Conservation (phyloP, 495 filamentous ascomycete genomes). For the Cercophora samala region DNA sequence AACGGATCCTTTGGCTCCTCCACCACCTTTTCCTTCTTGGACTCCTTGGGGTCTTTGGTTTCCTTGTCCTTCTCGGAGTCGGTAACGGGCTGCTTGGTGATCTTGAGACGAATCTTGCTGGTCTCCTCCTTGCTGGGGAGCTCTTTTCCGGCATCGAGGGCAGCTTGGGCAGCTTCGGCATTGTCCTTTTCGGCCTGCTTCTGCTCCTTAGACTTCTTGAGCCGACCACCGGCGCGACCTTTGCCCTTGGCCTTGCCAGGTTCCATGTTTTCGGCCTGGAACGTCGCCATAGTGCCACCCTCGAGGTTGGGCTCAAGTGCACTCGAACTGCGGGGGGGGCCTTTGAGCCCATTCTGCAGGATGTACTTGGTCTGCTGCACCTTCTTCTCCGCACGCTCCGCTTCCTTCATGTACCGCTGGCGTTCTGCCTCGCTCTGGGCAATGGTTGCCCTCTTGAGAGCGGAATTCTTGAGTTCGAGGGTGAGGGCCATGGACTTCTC, state of each 20-base stretch:
- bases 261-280: conserved; percentile 64
- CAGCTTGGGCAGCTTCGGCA: conserved; percentile 83
- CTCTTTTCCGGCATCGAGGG: conserved; percentile 79
- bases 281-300: conserved; percentile 83
- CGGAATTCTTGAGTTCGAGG: conserved; percentile 79
- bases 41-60: conserved; percentile 44
- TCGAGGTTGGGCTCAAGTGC: conserved; percentile 78
- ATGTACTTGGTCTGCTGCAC: conserved; percentile 78
- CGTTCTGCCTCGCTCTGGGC: conserved; percentile 77
- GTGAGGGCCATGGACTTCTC: conserved; percentile 91
- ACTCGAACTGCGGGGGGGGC: conserved; percentile 73
- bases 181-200: conserved; percentile 93
- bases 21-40: conserved; percentile 63
- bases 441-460: conserved; percentile 67
- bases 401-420: conserved; percentile 71
- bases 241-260: conserved; percentile 62
- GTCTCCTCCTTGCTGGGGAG: conserved; percentile 67
- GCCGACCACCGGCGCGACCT: conserved; percentile 62
- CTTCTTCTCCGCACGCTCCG: conserved; percentile 82
- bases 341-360: conserved; percentile 76
- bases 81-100: conserved; percentile 39
- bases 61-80: conserved; percentile 45
- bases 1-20: conserved; percentile 49
- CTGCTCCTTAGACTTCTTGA: conserved; percentile 91
- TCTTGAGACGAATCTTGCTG: conserved; percentile 56